Base-by-base conservation (phyloP, 192 early-diverging fungal genomes). In the Rhizophlyctis rosea region DNA sequence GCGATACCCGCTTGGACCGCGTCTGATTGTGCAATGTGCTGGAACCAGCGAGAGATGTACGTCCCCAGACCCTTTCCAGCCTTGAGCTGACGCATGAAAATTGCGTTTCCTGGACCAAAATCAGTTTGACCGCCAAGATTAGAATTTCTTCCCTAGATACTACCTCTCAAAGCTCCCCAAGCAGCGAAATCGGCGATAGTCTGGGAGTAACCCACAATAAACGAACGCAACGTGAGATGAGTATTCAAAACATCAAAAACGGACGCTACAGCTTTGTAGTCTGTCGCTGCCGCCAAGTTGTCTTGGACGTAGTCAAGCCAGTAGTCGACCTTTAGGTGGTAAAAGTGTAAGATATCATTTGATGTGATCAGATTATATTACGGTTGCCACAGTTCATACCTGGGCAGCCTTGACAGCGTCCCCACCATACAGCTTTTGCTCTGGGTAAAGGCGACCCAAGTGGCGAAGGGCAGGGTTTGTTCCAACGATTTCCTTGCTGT, bases 51-150 rank as follows among this genome's bases (percentile, higher is more conserved):
- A 33, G 75, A 73, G 25, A 98, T 72, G 61, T 94, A 76, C 11
- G 68, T 65, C 50, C 90, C 90, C 14, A 88, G 64, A 47, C 84
- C 83, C 54, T 80, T 82, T 25, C 82, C 85, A 30, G 80, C 80
- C 82, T 96, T 98, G 54, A 95, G 63, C 47, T 86, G 81, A 55
- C 85, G 80, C 59, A 78, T 77, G 70, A 98, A 95, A 18, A 91
- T 85, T 9, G 86, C 76, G 49, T 86, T 88, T n/a, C 72, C 39
- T 44, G 7, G n/a, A n/a, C 9, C 18, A 44, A 13, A 18, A 44
- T 7, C 18, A 44, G 39, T 18, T 7, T 13, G 39, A 44, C 7
- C 39, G 9, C 9, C 18, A 44, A 7, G 18, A 44, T 44, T 18
- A 44, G 39, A 7, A 44, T 7, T 18, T 13, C 39, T 44, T 7